A percentile compares a stretch with the other conserved stretches of the same genome.
Conservation (phyloP, 2,329 filamentous ascomycete genomes). For the Fusarium sp. region DNA sequence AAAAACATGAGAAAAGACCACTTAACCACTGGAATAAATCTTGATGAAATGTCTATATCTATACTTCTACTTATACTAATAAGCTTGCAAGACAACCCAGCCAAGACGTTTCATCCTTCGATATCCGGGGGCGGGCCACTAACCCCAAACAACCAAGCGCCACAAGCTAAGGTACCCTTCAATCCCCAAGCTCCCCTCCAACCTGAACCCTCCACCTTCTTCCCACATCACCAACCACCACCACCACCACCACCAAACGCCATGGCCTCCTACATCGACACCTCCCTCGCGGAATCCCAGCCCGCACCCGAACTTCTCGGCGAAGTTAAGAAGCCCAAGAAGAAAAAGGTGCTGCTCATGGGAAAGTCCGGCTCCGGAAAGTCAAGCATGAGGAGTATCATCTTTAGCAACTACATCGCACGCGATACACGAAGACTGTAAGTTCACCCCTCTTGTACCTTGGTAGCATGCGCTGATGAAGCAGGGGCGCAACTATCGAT, state of each 20-base stretch:
- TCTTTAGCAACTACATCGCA: constrained; percentile 98
- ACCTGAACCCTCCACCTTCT: constrained; percentile 1
- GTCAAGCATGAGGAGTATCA: constrained; percentile 97
- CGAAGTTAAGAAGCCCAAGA: constrained; percentile 76
- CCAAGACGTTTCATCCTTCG: constrained; percentile 23
- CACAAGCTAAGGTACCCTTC: constrained; percentile 23
- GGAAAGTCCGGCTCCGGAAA: constrained; percentile 98
- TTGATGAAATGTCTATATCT: too few relatives aligned
- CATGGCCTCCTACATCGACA: constrained; percentile 52
- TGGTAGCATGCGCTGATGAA: neutral
- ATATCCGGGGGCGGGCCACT: constrained; percentile 17
- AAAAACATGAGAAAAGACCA: too few relatives aligned
- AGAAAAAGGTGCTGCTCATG: constrained; percentile 90
- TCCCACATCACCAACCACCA: neutral
- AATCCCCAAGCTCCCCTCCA: constrained; percentile 22
- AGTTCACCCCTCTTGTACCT: constrained; percentile 33
- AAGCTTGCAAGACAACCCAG: neutral
- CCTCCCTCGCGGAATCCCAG: constrained; percentile 44
- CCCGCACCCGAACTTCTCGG: constrained; percentile 53
- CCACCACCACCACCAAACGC: neutral
- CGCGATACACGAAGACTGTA: constrained; percentile 89
- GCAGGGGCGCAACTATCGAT: constrained; percentile 90
- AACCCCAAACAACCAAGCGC: constrained; percentile 27
- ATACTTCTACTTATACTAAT: neutral
- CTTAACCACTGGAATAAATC: too few relatives aligned